Evolutionary conservation across 192 early-diverging fungal species (phyloP), one percentile per base, ranked within the genome.

Genomic region (Blastocladiella britannica): DNA sequence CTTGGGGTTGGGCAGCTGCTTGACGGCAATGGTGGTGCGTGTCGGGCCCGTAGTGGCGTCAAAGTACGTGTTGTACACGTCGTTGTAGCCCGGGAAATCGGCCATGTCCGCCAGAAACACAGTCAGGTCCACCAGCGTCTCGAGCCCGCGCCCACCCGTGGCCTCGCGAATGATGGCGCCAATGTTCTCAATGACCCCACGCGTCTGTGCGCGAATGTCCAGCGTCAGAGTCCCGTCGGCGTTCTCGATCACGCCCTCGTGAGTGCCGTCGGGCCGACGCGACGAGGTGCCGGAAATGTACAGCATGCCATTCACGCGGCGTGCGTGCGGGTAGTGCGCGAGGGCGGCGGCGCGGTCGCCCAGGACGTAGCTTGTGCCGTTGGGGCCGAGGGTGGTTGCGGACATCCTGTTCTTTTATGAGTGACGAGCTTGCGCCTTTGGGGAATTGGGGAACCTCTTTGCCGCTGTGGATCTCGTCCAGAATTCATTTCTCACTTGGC

Each of bases 101-200:
- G 70, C 63, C 82, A 84, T 84, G 62, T 84, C 64, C 25, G 77
- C 74, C 51, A 84, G 64, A 63, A 84, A 84, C 43, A 84, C 73
- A n/a, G 82, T 84, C 67, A 84, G 58, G 64, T 84, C 82, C 22
- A 84, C 67, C 20, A 84, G 55, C 47, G 82, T 72, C 53, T 72
- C 73, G 29, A 84, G 60, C 20, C 61, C 62, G 5, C 70, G 70
- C 12, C 79, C 79, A n/a, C 60, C 70, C 24, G 57, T 18, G 24
- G 65, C 62, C 29, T 74, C 28, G 15, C 83, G 63, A 37, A 84
- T 84, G 30, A 84, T 82, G 68, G 76, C 81, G 37, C 53, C 27
- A 1, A 29, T 66, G 30, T 83, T 83, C 66, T 75, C 64, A 54
- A 83, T 69, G 47, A 83, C 79, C 2, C 77, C 81, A 20, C 64